Percentiles rank a stretch among this genome's conserved stretches.
phyloP scores from a whole-genome alignment of 257 asterid genomes.

The Ajuga chamaepitys region DNA sequence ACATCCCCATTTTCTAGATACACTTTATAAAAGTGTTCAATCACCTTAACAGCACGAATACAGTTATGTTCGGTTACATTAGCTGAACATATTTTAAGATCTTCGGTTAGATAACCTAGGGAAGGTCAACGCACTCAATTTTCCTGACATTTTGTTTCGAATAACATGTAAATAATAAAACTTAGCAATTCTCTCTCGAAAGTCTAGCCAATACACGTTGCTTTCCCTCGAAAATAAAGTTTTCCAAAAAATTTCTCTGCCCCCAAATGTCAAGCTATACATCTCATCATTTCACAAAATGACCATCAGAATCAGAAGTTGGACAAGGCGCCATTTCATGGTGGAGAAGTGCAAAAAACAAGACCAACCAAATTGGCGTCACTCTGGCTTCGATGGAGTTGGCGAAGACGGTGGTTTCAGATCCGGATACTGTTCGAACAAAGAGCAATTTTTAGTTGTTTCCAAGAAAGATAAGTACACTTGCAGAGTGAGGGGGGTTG shows the following conservation, averaged over 20 bases:
- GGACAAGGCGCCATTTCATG: neutral
- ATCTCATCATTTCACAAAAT: neutral
- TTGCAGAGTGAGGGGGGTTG: constrained; percentile 4
- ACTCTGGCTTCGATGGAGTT: constrained; percentile 71
- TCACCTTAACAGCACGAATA: too few relatives aligned
- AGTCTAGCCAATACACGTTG: neutral
- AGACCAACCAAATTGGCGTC: constrained; percentile 17
- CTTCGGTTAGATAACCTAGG: too few relatives aligned
- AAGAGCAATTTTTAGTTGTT: constrained; percentile 10
- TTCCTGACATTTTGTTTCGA: too few relatives aligned
- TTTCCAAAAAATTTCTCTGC: constrained; percentile 4
- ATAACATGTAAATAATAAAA: neutral
- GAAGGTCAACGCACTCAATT: too few relatives aligned
- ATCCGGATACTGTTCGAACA: constrained; percentile 70
- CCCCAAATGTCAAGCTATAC: constrained; percentile 3
- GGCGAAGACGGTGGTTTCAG: constrained; percentile 87
- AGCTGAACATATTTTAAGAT: too few relatives aligned
- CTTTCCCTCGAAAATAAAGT: too few relatives aligned
- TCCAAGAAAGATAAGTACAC: neutral
- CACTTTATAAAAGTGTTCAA: too few relatives aligned
- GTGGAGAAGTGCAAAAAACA: neutral
- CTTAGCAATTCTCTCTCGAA: neutral
- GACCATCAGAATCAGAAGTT: neutral
- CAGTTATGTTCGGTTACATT: too few relatives aligned
- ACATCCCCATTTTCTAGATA: too few relatives aligned